Evolutionary conservation across 2,329 filamentous ascomycete genomes (phyloP), one percentile per base, ranked within the genome.

Genomic region (Parafenestella ontariensis): DNA sequence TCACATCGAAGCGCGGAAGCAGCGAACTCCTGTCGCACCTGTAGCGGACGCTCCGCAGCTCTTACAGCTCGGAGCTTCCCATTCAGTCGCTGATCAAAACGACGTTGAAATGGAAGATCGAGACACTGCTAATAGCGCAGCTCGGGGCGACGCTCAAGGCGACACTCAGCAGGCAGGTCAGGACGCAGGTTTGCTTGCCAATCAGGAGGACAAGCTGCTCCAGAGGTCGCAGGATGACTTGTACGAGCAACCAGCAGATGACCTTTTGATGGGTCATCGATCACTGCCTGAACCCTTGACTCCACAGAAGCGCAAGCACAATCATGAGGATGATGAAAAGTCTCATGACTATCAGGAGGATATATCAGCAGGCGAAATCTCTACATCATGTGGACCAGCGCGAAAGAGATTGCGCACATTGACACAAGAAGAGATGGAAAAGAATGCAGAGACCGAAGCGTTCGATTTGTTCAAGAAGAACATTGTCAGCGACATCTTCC

Each of bases 401-500:
- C 0, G 11, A 13, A 58, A 55, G 1, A 20, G 36, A 1, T 7
- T 11, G 5, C 37, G 51, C 18, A 0, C 49, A 13, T 8, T 31
- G 15, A 41, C 51, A 10, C 26, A 3, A 5, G 28, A 17, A 15
- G 11, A 42, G 5, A 2, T 28, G 2, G 18, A 2, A 1, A 21
- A 23, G 13, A n/a, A 5, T 11, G 37, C 53, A 3, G 8, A 46
- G 24, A 10, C 24, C 1, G 41, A 53, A 23, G 49, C 50, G 6
- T 33, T 37, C 10, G 20, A 46, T 13, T 15, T 43, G 6, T 13
- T 34, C n/a, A 56, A 49, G 18, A 20, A 33, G 23, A 5, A 24
- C 1, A 34, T 49, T 11, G 15, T n/a, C 5, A 46, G 54, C 18
- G 33, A 37, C 3, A 53, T 54, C 24, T 57, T 57, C 21, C 31